Evolutionary conservation across 192 early-diverging fungal species (phyloP).

Genomic region (Coemansia sp.): DNA sequence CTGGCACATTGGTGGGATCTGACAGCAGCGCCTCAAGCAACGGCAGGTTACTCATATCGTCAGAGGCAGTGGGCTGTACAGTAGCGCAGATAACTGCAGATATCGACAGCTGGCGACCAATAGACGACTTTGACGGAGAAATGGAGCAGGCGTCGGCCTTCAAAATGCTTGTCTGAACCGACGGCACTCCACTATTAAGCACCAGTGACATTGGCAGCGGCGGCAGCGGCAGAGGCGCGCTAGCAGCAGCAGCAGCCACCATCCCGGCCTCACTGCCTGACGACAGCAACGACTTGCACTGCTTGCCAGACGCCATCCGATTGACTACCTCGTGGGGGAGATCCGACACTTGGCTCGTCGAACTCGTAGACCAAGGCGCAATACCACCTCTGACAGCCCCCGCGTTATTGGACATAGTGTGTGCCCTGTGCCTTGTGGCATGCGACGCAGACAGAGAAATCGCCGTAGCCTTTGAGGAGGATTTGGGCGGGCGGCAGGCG

Average conservation of each 20-base stretch:
- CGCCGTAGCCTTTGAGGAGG: neutral
- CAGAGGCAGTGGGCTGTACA: constrained; percentile 2
- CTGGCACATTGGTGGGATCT: constrained; percentile 17
- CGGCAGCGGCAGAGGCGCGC: neutral
- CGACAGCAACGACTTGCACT: neutral
- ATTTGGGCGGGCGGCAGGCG: constrained; percentile 22
- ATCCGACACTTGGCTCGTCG: constrained; percentile 10
- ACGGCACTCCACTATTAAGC: neutral
- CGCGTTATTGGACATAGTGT: neutral
- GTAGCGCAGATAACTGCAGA: constrained; percentile 3
- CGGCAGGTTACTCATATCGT: constrained; percentile 30
- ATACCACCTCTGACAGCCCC: neutral
- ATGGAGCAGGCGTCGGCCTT: neutral
- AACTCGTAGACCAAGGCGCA: constrained; percentile 4
- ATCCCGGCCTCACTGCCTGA: neutral
- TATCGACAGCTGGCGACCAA: neutral
- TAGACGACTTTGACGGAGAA: neutral
- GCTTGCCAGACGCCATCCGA: neutral
- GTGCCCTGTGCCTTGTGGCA: neutral
- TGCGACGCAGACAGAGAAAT: neutral
- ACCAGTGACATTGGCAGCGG: neutral
- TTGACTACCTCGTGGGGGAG: neutral
- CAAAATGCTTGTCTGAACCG: neutral
- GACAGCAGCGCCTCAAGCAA: constrained; percentile 46
- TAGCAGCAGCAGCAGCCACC: neutral